These are phyloP conservation scores for Tothia fuscella DNA, from an alignment of 2,329 filamentous ascomycete genomes.

Conservation along the genomic window DNA sequence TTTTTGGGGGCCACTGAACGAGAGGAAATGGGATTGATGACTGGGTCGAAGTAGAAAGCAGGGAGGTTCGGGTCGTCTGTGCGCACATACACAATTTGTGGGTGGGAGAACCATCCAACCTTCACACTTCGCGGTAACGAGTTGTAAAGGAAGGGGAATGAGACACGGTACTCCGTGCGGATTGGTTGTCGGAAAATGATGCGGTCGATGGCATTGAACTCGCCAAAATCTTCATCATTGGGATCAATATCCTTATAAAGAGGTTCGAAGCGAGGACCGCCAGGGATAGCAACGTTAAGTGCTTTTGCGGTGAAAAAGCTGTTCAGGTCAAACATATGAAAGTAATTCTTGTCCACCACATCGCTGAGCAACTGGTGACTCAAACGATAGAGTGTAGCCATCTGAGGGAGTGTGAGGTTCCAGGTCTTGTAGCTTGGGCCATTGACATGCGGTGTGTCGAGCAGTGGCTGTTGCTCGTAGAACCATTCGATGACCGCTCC, in stretches of 20 bases:
- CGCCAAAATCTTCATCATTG: constrained; percentile 97
- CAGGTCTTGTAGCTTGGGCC: constrained; percentile 93
- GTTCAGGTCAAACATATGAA: constrained; percentile 90
- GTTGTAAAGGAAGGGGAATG: constrained; percentile 92
- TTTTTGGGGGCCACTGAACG: constrained; percentile 91
- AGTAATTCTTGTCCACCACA: constrained; percentile 92
- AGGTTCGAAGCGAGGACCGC: constrained; percentile 90
- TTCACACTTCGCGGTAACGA: constrained; percentile 90
- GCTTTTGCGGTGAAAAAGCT: constrained; percentile 95
- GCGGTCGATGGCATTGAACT: constrained; percentile 98
- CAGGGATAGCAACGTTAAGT: constrained; percentile 93
- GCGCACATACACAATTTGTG: constrained; percentile 81
- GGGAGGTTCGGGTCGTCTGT: constrained; percentile 81
- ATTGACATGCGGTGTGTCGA: constrained; percentile 89
- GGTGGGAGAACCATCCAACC: constrained; percentile 85
- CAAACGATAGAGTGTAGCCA: constrained; percentile 87
- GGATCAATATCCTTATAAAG: constrained; percentile 98
- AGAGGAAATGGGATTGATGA: constrained; percentile 94
- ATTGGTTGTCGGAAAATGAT: constrained; percentile 97
- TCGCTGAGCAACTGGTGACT: constrained; percentile 87
- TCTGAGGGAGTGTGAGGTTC: constrained; percentile 87
- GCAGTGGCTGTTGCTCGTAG: constrained; percentile 82
- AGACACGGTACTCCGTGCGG: constrained; percentile 88
- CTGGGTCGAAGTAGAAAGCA: constrained; percentile 95
- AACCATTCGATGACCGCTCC: constrained; percentile 90